These are phyloP conservation scores for Yamadazyma triangularis DNA, from an alignment of 1,139 yeast species.

Conservation along the genomic window DNA sequence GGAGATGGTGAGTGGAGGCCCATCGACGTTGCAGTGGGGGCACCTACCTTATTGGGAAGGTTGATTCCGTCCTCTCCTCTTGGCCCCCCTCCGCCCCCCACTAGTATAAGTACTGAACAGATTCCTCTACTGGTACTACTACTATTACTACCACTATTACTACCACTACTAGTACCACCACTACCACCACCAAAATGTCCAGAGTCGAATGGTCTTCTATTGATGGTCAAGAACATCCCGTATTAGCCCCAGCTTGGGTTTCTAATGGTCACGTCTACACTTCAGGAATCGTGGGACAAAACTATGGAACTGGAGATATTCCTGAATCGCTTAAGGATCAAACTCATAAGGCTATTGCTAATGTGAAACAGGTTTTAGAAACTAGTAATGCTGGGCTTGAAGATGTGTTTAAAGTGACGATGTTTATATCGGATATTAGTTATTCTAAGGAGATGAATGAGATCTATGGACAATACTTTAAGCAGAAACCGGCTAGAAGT, in stretches of 20 bases:
- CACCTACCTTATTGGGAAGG: too few species aligned
- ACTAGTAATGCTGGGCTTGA: conserved; percentile 47
- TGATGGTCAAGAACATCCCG: conserved; percentile 30
- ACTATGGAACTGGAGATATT: conserved; percentile 28
- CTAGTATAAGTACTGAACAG: too few species aligned
- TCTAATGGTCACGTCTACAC: conserved; percentile 51
- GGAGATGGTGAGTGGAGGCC: too few species aligned
- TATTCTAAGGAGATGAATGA: conserved; percentile 43
- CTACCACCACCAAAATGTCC: too few species aligned
- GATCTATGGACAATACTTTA: conserved; percentile 44
- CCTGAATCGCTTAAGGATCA: conserved; percentile 41
- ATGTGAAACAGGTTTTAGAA: conserved; percentile 40
- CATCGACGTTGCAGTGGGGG: too few species aligned
- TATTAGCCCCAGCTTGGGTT: conserved; percentile 45
- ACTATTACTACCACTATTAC: too few species aligned
- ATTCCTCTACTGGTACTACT: too few species aligned
- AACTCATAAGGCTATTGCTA: conserved; percentile 41
- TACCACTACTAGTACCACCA: too few species aligned
- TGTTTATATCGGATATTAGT: conserved; percentile 44
- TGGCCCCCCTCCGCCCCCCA: too few species aligned
- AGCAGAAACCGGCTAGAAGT: conserved; percentile 51
- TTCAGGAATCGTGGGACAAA: conserved; percentile 33
- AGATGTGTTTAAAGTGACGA: conserved; percentile 47
- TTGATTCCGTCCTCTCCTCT: too few species aligned
- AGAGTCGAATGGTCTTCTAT: conserved; percentile 40